phyloP scores from a whole-genome alignment of 495 filamentous ascomycete species.

The Staphylotrichum longicolle region DNA sequence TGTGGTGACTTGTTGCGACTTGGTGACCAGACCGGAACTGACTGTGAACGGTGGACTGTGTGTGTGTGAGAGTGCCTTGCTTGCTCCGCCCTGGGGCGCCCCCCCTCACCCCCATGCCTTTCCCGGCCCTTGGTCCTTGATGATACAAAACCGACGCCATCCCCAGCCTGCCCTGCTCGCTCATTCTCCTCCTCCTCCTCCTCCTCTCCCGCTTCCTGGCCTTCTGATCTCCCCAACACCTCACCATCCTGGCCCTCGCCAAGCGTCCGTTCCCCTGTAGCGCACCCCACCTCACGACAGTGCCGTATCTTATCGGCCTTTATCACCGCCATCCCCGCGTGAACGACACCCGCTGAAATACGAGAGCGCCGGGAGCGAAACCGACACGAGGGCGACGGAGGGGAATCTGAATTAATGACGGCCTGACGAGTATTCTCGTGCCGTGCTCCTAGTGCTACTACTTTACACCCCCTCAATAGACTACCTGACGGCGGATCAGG shows the following conservation, averaged over 20 bases:
- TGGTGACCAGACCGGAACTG: slow-evolving; percentile 19
- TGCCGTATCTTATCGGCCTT: slow-evolving; percentile 18
- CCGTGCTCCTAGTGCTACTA: not conserved
- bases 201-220: not conserved
- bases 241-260: not conserved
- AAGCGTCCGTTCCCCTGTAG: not conserved
- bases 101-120: slow-evolving; percentile 10
- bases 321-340: slow-evolving; percentile 3
- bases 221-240: slow-evolving; percentile 2
- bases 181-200: slow-evolving; percentile 1
- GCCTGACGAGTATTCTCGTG: too few species aligned
- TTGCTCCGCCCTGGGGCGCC: slow-evolving; percentile 24
- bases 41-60: slow-evolving; percentile 15
- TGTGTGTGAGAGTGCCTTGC: slow-evolving; percentile 17
- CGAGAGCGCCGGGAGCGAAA: not conserved
- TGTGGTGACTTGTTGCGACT: slow-evolving; percentile 29
- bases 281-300: slow-evolving; percentile 11
- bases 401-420: not conserved
- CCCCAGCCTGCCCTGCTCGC: slow-evolving; percentile 19
- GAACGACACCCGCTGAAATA: not conserved
- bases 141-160: slow-evolving; percentile 37
- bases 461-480: too few species aligned
- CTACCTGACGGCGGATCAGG: slow-evolving; percentile 1
- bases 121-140: slow-evolving; percentile 10
- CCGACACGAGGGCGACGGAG: not conserved